Conservation (phyloP, 1,284 basidiomycete species). For the Agaricales sp. region DNA sequence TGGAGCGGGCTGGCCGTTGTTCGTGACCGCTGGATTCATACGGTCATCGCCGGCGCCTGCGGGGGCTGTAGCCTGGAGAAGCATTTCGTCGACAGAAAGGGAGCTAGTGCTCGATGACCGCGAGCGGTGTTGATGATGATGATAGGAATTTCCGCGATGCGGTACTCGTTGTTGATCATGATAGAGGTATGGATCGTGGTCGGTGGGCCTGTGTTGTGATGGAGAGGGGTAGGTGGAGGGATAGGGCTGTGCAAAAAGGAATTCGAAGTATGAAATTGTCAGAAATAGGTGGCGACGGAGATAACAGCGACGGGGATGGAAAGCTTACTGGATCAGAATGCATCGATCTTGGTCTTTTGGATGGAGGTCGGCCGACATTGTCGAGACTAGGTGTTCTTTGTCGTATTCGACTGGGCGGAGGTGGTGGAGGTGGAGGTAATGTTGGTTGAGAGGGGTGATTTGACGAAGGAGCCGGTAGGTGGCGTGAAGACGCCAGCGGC, state of each 20-base stretch:
- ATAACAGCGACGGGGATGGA: no score
- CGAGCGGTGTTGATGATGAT: background rate
- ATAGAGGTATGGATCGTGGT: background rate
- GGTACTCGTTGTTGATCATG: background rate
- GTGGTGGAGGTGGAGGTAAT: background rate
- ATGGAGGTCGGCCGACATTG: no score
- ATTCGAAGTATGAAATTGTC: background rate
- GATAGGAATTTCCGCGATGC: background rate
- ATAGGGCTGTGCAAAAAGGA: background rate
- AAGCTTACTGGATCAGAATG: no score
- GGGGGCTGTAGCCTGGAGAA: conserved; percentile 35
- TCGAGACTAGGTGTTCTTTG: no score
- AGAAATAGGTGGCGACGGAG: background rate
- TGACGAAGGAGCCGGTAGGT: background rate
- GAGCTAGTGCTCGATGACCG: background rate
- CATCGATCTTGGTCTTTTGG: no score
- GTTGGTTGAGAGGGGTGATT: background rate
- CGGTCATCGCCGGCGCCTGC: conserved; percentile 23
- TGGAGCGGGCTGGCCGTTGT: conserved; percentile 17
- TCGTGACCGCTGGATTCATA: conserved; percentile 19
- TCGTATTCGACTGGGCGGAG: background rate
- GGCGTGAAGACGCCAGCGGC: background rate
- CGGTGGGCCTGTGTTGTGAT: background rate
- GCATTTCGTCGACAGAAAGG: conserved; percentile 26
- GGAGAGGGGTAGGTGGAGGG: background rate